A percentile compares a stretch with the other conserved stretches of the same genome.
Evolutionary conservation across 441 rosid species (phyloP).

Genomic region (Mallotus repandus): DNA sequence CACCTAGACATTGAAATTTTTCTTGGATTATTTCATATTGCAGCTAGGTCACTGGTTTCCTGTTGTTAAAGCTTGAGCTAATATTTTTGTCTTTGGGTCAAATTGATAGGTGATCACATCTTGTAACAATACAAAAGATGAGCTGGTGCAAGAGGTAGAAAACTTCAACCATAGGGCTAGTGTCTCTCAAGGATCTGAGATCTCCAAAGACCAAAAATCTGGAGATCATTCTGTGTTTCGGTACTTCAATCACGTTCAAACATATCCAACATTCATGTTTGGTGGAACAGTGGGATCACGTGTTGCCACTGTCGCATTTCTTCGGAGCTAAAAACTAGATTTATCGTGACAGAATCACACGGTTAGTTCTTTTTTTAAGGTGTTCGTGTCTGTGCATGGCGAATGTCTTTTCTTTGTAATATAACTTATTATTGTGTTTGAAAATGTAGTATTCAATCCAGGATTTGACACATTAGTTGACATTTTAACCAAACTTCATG

Average conservation of each 20-base stretch:
- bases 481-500: not conserved
- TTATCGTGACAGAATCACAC: not conserved
- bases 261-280: constrained; percentile 82
- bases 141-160: constrained; percentile 73
- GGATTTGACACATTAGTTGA: constrained; percentile 1
- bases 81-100: not conserved
- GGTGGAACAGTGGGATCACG: constrained; percentile 85
- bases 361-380: constrained; percentile 14
- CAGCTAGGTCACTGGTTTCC: not conserved
- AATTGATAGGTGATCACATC: constrained; percentile 71
- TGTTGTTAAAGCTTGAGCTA: not conserved
- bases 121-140: constrained; percentile 79
- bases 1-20: not conserved
- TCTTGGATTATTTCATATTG: not conserved
- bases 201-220: constrained; percentile 38
- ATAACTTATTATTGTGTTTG: not conserved
- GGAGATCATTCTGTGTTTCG: constrained; percentile 45
- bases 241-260: constrained; percentile 75
- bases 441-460: not conserved
- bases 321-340: constrained; percentile 43
- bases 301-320: constrained; percentile 91
- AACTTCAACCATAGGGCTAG: constrained; percentile 51
- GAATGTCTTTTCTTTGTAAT: not conserved
- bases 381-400: not conserved
- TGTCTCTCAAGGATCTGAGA: constrained; percentile 31